Evolutionary conservation across 2,329 filamentous ascomycete genomes (phyloP), one percentile per base, ranked within the genome.

Genomic region (Pyrenochaeta sp.): DNA sequence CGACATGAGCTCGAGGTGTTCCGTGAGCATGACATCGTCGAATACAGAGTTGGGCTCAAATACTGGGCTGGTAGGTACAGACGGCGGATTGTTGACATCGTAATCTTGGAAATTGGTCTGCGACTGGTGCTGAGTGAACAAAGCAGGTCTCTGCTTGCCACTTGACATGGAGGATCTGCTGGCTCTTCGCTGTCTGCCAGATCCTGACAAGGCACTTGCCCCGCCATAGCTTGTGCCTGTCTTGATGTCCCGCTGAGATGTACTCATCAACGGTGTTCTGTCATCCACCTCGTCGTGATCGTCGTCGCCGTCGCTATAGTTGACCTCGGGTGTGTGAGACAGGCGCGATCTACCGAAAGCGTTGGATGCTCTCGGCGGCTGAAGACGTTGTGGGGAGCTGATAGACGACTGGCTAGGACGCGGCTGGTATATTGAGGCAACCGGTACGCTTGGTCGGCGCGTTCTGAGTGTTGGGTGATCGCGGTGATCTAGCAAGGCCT

Each of bases 401-500:
- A 39, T 42, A 45, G 56, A 64, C 20, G 62, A 54, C 51, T 64
- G 66, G 48, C 62, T 73, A 7, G 61, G 45, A 14, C 72, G 68
- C 29, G 65, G 63, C 32, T 62, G 61, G 50, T 64, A 71, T 23
- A 72, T 64, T 35, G 63, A 63, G 18, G 68, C 60, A 31, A 76
- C 64, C 50, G 78, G 76, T 20, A 80, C 71, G 63, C 79, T 82
- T 43, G 77, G 72, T 15, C 80, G 73, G 45, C 80, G 75, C 7
- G 76, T 67, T 45, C 77, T 69, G 18, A 77, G 63, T 5, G 75
- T 72, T 7, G 69, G 67, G 40, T 80, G 78, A 35, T 80, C 79
- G 87, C 92, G 86, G 75, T 98, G 94, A 76, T 98, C 94, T 15
- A 98, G 80, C 63, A 98, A 79, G 7, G 86, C 88, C 71, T 96